Percentiles rank a stretch among this genome's conserved stretches.
phyloP scores from a whole-genome alignment of 305 asterid species.

The Fraxinus ornus region DNA sequence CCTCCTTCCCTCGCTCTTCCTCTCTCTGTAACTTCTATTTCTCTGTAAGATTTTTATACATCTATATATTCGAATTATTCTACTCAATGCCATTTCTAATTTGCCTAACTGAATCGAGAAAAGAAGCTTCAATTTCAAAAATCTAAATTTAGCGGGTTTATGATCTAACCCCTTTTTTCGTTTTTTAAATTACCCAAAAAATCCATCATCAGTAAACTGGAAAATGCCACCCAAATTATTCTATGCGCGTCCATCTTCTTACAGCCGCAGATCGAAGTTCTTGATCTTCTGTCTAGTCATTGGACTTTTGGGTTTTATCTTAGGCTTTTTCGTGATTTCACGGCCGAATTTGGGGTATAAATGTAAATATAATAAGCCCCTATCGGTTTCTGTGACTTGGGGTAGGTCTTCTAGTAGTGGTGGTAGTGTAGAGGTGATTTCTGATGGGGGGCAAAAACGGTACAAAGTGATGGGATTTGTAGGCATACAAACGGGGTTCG shows the following conservation, averaged over 20 bases:
- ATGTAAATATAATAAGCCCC: constrained; percentile 55
- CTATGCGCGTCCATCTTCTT: constrained; percentile 50
- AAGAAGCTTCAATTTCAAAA: constrained; percentile 11
- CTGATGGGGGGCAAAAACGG: constrained; percentile 54
- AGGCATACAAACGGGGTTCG: constrained; percentile 91
- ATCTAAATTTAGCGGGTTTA: constrained; percentile 4
- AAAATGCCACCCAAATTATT: constrained; percentile 78
- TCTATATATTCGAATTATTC: constrained; percentile 5
- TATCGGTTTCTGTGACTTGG: constrained; percentile 78
- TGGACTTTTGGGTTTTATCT: constrained; percentile 50
- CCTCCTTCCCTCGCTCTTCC: neutral
- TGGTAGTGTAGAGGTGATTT: constrained; percentile 20
- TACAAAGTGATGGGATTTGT: constrained; percentile 90
- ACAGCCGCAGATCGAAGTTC: constrained; percentile 56
- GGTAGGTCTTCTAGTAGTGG: constrained; percentile 43
- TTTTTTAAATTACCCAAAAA: neutral
- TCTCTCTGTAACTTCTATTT: neutral
- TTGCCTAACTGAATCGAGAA: constrained; percentile 22
- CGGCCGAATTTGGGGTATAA: constrained; percentile 38
- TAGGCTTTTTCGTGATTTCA: constrained; percentile 50
- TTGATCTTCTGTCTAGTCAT: constrained; percentile 39
- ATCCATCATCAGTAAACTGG: neutral
- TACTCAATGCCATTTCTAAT: neutral
- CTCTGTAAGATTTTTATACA: neutral
- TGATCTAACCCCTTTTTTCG: neutral